Conservation (phyloP, 2,329 filamentous ascomycete species). For the Ophiocordyceps robertsii region DNA sequence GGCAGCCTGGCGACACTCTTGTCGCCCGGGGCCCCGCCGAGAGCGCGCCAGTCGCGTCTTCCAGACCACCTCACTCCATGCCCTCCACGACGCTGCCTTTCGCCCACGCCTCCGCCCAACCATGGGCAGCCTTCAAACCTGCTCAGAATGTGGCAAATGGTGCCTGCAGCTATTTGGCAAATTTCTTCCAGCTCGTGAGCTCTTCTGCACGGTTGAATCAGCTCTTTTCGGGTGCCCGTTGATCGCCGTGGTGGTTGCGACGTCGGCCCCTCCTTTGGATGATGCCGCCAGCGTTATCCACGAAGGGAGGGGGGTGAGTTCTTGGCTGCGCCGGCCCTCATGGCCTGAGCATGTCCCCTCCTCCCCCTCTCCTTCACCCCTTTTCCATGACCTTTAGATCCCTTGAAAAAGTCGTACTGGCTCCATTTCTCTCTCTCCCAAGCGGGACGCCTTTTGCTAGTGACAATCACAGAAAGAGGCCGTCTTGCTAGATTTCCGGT, state of each 20-base stretch:
- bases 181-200: not conserved
- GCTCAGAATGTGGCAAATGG: not conserved
- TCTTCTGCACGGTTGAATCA: not conserved
- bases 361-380: too few relatives aligned
- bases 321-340: not conserved
- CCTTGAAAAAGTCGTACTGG: too few relatives aligned
- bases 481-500: too few relatives aligned
- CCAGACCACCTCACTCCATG: conserved; percentile 23
- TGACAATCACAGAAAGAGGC: too few relatives aligned
- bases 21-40: conserved; percentile 19
- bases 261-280: conserved; percentile 9
- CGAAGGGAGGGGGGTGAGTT: not conserved
- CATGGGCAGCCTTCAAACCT: not conserved
- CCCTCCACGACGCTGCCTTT: conserved; percentile 17
- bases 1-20: conserved; percentile 23
- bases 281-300: conserved; percentile 5
- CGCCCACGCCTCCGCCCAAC: not conserved
- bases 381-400: too few relatives aligned
- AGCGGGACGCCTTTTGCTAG: too few relatives aligned
- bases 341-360: not conserved
- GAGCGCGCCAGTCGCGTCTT: conserved; percentile 29
- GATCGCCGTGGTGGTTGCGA: conserved; percentile 6
- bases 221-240: not conserved
- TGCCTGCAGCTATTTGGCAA: not conserved
- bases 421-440: too few relatives aligned